A percentile compares a stretch with the other conserved stretches of the same genome.
These are phyloP conservation scores for Hyphodiscus sp. DNA, from an alignment of 2,329 filamentous ascomycete genomes.

Conservation along the genomic window DNA sequence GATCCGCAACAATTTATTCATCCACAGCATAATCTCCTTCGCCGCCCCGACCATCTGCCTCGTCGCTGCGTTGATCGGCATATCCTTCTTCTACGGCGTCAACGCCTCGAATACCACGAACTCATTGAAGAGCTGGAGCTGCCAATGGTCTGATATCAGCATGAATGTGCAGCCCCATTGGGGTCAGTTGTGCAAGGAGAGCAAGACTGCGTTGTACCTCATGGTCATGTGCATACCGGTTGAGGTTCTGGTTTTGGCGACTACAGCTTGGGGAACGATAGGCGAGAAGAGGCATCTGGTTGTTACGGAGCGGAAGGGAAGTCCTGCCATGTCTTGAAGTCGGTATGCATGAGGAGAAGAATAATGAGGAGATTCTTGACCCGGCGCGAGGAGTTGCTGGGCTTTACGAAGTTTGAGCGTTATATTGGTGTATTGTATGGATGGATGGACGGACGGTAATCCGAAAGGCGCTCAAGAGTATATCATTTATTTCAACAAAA, in stretches of 20 bases:
- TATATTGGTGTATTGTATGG: neutral
- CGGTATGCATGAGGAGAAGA: neutral
- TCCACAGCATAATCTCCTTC: slow-evolving; percentile 25
- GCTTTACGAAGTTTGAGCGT: neutral
- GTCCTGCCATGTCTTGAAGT: slow-evolving; percentile 25
- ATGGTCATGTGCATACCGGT: slow-evolving; percentile 51
- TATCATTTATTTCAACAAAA: no score
- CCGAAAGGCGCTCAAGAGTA: no score
- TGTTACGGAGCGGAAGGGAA: slow-evolving; percentile 26
- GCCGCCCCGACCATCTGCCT: slow-evolving; percentile 38
- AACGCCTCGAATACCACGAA: slow-evolving; percentile 46
- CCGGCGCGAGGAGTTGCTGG: neutral
- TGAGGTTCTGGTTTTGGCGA: slow-evolving; percentile 42
- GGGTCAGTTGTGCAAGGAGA: slow-evolving; percentile 49
- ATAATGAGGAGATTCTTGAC: no score
- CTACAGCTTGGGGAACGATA: slow-evolving; percentile 40
- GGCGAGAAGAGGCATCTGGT: slow-evolving; percentile 35
- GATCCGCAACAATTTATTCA: slow-evolving; percentile 33
- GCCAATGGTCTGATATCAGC: slow-evolving; percentile 49
- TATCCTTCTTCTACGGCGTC: slow-evolving; percentile 51
- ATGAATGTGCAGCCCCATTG: slow-evolving; percentile 50
- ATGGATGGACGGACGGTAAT: no score
- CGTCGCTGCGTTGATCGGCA: slow-evolving; percentile 43
- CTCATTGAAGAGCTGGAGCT: slow-evolving; percentile 56
- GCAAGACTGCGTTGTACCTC: slow-evolving; percentile 46